Conservation (phyloP, 495 filamentous ascomycete species). For the Geopyxis carbonaria region DNA sequence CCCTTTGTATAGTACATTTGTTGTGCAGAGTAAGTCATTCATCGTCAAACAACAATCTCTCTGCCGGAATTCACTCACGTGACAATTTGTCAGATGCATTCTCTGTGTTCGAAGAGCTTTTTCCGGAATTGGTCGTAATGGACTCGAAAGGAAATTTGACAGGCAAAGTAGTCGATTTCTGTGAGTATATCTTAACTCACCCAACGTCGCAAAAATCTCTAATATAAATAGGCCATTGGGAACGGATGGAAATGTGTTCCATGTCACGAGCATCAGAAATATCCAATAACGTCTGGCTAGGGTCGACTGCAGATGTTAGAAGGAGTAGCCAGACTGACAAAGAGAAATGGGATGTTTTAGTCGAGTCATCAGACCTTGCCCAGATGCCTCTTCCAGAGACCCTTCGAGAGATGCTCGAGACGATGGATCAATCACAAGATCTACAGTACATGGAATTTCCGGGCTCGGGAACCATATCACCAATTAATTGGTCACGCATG, state of each 20-base stretch:
- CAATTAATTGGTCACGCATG: conserved; percentile 57
- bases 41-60: background rate
- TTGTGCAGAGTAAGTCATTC: conserved; percentile 42
- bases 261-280: conserved; percentile 88
- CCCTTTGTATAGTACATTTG: conserved; percentile 68
- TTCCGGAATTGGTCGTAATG: conserved; percentile 52
- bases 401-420: conserved; percentile 41
- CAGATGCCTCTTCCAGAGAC: conserved; percentile 39
- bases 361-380: conserved; percentile 76
- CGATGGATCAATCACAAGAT: conserved; percentile 33
- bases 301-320: conserved; percentile 61
- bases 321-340: conserved; percentile 24
- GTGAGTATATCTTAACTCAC: conserved; percentile 29
- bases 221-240: conserved; percentile 48
- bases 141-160: conserved; percentile 58
- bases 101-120: conserved; percentile 50
- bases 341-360: conserved; percentile 31
- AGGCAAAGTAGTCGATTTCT: conserved; percentile 73
- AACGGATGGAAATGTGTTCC: conserved; percentile 75
- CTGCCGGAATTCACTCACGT: no score
- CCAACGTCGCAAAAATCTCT: conserved; percentile 4
- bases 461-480: conserved; percentile 74
- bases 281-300: conserved; percentile 73
- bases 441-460: conserved; percentile 66
- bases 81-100: conserved; percentile 52